These are phyloP conservation scores for Candida easanensis DNA, from an alignment of 805 yeast species.

Conservation along the genomic window DNA sequence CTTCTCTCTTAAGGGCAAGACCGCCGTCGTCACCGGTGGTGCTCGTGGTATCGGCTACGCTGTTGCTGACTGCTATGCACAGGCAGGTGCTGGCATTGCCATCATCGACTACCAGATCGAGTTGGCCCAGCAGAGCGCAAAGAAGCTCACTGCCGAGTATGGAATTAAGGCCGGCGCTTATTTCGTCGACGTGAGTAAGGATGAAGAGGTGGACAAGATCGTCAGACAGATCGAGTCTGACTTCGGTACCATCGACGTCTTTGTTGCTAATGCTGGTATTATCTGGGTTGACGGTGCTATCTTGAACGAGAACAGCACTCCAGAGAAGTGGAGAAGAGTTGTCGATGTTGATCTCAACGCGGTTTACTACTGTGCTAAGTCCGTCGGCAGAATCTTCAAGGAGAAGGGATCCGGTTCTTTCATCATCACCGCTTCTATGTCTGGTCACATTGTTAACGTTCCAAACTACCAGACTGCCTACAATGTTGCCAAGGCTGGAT, in stretches of 20 bases:
- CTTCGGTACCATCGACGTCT: constrained; percentile 73
- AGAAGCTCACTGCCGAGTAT: constrained; percentile 50
- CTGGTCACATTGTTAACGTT: constrained; percentile 81
- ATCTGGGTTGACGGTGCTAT: constrained; percentile 72
- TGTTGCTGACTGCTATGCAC: constrained; percentile 79
- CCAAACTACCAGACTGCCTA: constrained; percentile 87
- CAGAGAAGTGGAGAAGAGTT: constrained; percentile 65
- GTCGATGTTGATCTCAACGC: constrained; percentile 77
- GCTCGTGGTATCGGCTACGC: constrained; percentile 81
- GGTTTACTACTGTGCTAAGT: constrained; percentile 75
- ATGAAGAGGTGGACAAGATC: constrained; percentile 25
- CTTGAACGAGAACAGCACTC: constrained; percentile 33
- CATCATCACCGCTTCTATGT: constrained; percentile 85
- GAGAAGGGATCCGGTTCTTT: constrained; percentile 74
- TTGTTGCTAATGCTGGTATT: constrained; percentile 89
- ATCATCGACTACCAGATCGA: constrained; percentile 29
- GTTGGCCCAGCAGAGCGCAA: constrained; percentile 56
- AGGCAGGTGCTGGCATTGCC: constrained; percentile 84
- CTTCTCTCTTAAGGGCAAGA: constrained; percentile 78
- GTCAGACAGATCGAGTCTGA: constrained; percentile 47
- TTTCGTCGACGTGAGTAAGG: constrained; percentile 29
- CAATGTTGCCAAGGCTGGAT: constrained; percentile 39
- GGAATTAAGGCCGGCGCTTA: constrained; percentile 60
- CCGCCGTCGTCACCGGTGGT: constrained; percentile 83
- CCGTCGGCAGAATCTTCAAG: constrained; percentile 69